These are phyloP conservation scores for Penicillium sumatraense DNA, from an alignment of 2,329 filamentous ascomycete species.

Conservation along the genomic window DNA sequence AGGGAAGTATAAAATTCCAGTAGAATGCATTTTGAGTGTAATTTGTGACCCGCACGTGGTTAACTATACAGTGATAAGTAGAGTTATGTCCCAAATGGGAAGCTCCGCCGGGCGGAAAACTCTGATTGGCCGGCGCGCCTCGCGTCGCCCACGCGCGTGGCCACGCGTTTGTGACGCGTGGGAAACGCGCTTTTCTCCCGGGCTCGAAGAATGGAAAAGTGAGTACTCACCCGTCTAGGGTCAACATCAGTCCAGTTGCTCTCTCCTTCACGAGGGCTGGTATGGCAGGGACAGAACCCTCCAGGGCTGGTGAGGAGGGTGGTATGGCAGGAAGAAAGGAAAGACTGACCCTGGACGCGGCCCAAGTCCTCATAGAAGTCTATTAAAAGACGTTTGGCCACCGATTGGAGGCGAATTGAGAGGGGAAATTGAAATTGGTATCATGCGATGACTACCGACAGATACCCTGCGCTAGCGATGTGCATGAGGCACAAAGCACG, in stretches of 20 bases:
- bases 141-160: constrained; percentile 8
- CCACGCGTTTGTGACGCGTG: constrained; percentile 5
- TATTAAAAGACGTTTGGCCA: constrained; percentile 21
- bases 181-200: not conserved
- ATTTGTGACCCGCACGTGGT: not conserved
- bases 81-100: not conserved
- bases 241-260: not conserved
- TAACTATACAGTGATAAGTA: too few relatives aligned
- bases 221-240: too few relatives aligned
- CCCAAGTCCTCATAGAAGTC: not conserved
- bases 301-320: constrained; percentile 9
- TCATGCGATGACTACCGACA: not conserved
- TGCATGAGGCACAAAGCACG: not conserved
- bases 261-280: constrained; percentile 11
- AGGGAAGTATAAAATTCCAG: too few relatives aligned
- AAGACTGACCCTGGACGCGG: constrained; percentile 4
- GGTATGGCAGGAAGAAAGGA: constrained; percentile 2
- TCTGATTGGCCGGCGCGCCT: constrained; percentile 19
- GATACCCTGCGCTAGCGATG: not conserved
- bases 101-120: not conserved
- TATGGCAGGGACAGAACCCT: constrained; percentile 14
- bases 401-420: not conserved
- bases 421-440: not conserved
- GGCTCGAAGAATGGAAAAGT: not conserved
- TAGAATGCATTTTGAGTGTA: not conserved